phyloP scores from a whole-genome alignment of 257 asterid genomes.

The Jaltomata sinuosa region DNA sequence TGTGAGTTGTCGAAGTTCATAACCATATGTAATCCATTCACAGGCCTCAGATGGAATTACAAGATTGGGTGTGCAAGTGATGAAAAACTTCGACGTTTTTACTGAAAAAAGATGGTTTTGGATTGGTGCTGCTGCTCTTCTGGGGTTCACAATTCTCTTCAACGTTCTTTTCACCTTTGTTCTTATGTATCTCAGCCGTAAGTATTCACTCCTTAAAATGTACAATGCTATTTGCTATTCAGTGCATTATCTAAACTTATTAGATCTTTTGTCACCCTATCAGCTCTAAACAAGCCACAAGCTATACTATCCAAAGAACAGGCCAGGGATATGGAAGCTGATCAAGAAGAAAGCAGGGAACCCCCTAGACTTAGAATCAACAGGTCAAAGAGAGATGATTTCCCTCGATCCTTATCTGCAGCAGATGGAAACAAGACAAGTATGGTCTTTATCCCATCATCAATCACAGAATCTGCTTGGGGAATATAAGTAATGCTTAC shows the following conservation, averaged over 20 bases:
- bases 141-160: conserved; percentile 38
- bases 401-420: conserved; percentile 33
- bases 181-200: conserved; percentile 49
- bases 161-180: conserved; percentile 45
- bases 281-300: conserved; percentile 82
- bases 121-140: conserved; percentile 52
- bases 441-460: conserved; percentile 11
- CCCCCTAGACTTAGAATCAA: conserved; percentile 35
- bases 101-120: conserved; percentile 48
- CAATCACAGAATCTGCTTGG: background rate
- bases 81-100: conserved; percentile 31
- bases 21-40: background rate
- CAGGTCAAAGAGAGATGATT: conserved; percentile 39
- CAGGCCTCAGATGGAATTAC: conserved; percentile 31
- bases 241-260: background rate
- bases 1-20: background rate
- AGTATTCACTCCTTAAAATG: conserved; percentile 10
- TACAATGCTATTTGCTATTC: background rate
- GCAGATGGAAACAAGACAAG: conserved; percentile 52
- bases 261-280: background rate
- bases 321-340: conserved; percentile 55
- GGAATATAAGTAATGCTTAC: background rate
- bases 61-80: conserved; percentile 32
- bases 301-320: conserved; percentile 80
- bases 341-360: conserved; percentile 28